Evolutionary conservation across 371 early-diverging fungal species (phyloP).

Genomic region (Mucor indicus): DNA sequence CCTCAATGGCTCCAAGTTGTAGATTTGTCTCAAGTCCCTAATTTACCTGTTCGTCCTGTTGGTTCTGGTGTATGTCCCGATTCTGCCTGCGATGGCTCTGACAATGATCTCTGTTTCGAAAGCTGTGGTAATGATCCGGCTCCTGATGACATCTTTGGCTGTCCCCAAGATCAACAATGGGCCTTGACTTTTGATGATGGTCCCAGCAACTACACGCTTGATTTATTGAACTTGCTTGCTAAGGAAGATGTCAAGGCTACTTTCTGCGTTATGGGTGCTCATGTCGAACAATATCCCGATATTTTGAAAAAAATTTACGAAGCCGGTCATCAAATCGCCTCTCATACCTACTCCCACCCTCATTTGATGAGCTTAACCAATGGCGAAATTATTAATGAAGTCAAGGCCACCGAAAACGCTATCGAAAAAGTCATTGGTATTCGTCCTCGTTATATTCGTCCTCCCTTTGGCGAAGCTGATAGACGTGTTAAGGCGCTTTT

Average conservation of each 20-base stretch:
- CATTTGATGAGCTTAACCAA: constrained; percentile 41
- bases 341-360: constrained; percentile 52
- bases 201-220: constrained; percentile 44
- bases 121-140: constrained; percentile 32
- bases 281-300: constrained; percentile 28
- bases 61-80: constrained; percentile 34
- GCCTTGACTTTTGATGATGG: constrained; percentile 71
- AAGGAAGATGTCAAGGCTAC: constrained; percentile 55
- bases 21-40: constrained; percentile 32
- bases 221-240: constrained; percentile 52
- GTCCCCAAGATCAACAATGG: constrained; percentile 27
- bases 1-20: constrained; percentile 58
- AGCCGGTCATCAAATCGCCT: constrained; percentile 55
- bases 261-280: constrained; percentile 66
- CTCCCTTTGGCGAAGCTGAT: constrained; percentile 58
- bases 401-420: constrained; percentile 47
- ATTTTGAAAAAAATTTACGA: constrained; percentile 41
- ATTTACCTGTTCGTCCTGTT: constrained; percentile 29
- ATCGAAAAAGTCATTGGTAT: constrained; percentile 53
- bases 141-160: constrained; percentile 35
- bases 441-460: constrained; percentile 56
- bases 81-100: constrained; percentile 32
- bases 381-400: constrained; percentile 38
- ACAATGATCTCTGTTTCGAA: constrained; percentile 40
- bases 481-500: constrained; percentile 46